A percentile compares a stretch with the other conserved stretches of the same genome.
phyloP scores from a whole-genome alignment of 306 rosid genomes.

The Purshia tridentata region DNA sequence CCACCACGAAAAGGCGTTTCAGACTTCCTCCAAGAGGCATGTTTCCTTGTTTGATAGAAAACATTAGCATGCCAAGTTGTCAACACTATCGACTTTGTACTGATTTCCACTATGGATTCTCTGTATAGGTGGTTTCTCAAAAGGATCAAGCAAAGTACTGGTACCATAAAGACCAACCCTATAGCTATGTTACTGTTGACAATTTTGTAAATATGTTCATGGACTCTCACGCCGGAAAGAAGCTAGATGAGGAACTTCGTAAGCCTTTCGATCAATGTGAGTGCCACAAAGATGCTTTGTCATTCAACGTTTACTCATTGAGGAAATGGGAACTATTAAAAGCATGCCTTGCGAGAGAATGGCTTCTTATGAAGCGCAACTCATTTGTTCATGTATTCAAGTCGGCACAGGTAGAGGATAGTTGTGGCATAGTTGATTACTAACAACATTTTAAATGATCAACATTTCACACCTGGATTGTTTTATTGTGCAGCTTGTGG shows the following conservation, averaged over 20 bases:
- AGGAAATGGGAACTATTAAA: constrained; percentile 47
- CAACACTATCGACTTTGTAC: no score
- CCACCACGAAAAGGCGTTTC: constrained; percentile 55
- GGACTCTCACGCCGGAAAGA: constrained; percentile 35
- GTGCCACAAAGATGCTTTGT: constrained; percentile 34
- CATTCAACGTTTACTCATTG: constrained; percentile 41
- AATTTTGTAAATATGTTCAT: constrained; percentile 39
- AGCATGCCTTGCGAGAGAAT: constrained; percentile 46
- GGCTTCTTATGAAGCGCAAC: constrained; percentile 60
- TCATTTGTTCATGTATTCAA: constrained; percentile 47
- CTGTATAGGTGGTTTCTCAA: constrained; percentile 47
- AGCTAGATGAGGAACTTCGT: constrained; percentile 39
- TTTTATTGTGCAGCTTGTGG: constrained; percentile 36
- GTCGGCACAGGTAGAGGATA: constrained; percentile 50
- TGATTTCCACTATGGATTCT: background rate
- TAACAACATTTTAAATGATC: background rate
- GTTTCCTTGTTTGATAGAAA: constrained; percentile 9
- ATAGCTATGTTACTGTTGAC: constrained; percentile 41
- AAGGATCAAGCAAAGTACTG: constrained; percentile 61
- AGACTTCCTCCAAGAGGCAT: constrained; percentile 66
- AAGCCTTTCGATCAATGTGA: constrained; percentile 41
- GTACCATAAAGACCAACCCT: constrained; percentile 34
- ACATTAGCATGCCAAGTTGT: background rate
- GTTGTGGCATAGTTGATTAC: background rate
- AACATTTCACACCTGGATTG: background rate